Evolutionary conservation across 805 yeast genomes (phyloP).

Genomic region (Wickerhamomyces alni): DNA sequence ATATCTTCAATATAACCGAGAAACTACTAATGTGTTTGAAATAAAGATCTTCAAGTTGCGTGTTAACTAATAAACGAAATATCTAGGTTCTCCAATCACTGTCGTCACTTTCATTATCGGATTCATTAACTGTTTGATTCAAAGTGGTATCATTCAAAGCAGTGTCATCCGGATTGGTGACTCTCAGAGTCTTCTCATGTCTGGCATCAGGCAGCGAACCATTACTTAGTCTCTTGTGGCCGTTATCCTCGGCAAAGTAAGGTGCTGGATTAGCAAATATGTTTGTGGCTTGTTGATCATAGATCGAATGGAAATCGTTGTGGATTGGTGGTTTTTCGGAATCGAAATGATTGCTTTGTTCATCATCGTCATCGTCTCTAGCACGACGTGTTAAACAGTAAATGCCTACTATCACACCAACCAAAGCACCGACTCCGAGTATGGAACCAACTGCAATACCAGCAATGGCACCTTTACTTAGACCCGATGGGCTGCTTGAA

Average conservation of each 20-base stretch:
- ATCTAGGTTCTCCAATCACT: constrained; percentile 3
- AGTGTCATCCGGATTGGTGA: constrained; percentile 39
- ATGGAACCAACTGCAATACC: background rate
- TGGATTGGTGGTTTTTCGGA: constrained; percentile 3
- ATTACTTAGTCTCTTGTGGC: constrained; percentile 45
- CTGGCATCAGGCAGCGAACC: constrained; percentile 52
- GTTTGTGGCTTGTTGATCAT: background rate
- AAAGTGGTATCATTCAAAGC: constrained; percentile 11
- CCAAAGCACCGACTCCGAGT: background rate
- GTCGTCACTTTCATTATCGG: constrained; percentile 1
- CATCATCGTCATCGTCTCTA: constrained; percentile 14
- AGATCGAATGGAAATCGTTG: background rate
- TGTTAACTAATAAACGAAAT: too few species aligned
- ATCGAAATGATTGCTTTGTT: constrained; percentile 6
- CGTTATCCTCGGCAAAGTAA: constrained; percentile 26
- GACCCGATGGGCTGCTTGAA: background rate
- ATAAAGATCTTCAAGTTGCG: too few species aligned
- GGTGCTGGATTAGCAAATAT: constrained; percentile 10
- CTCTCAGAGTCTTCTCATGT: constrained; percentile 39
- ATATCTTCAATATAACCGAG: too few species aligned
- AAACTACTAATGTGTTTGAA: too few species aligned
- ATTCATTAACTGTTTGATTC: constrained; percentile 4
- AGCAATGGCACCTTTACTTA: constrained; percentile 1
- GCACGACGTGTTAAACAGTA: constrained; percentile 13
- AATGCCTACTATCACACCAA: constrained; percentile 1